Evolutionary conservation across 305 asterid genomes (phyloP).

Genomic region (Rubia balearica): DNA sequence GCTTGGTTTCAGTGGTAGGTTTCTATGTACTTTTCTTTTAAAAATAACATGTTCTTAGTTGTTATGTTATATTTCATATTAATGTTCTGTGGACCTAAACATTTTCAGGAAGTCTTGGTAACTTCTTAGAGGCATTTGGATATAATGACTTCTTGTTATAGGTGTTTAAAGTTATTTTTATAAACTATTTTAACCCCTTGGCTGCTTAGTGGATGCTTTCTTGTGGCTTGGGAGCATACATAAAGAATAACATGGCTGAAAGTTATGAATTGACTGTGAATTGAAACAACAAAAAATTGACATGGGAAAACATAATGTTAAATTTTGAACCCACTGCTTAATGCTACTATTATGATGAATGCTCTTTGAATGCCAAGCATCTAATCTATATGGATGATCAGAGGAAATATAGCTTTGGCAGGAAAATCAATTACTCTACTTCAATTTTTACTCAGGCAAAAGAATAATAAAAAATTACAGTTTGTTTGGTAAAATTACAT

Average conservation of each 20-base stretch:
- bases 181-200: background rate
- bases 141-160: background rate
- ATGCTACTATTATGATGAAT: background rate
- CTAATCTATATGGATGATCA: background rate
- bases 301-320: background rate
- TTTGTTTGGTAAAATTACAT: background rate
- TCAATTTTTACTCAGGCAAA: background rate
- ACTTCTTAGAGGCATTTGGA: background rate
- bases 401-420: background rate
- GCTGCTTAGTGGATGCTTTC: conserved; percentile 1
- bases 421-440: background rate
- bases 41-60: background rate
- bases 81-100: background rate
- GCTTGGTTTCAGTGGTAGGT: conserved; percentile 87
- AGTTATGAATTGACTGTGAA: background rate
- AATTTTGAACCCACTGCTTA: background rate
- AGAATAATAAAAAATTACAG: background rate
- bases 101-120: background rate
- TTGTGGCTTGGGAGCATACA: background rate
- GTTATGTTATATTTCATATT: background rate
- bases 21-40: conserved; percentile 16
- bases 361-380: background rate
- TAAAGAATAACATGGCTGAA: background rate
- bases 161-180: background rate
- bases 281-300: background rate